These are phyloP conservation scores for Persicaria tinctoria DNA, from an alignment of 148 eudicot species.

Conservation along the genomic window DNA sequence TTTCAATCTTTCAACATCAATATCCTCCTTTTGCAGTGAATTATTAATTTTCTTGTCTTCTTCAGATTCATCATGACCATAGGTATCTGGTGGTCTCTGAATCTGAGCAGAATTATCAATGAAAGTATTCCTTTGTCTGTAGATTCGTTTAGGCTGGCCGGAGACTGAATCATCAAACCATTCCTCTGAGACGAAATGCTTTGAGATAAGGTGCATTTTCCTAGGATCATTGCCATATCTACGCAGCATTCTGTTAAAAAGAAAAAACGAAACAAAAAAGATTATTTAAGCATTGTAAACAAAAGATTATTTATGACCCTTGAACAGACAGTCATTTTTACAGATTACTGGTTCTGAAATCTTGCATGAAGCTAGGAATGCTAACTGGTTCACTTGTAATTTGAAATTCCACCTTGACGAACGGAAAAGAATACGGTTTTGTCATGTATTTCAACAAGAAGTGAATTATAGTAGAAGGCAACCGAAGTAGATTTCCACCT, in stretches of 20 bases:
- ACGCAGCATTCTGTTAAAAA: constrained; percentile 39
- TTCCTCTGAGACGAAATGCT: constrained; percentile 50
- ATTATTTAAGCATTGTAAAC: neutral
- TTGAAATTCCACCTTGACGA: neutral
- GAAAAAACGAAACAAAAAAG: neutral
- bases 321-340: neutral
- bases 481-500: neutral
- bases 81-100: constrained; percentile 13
- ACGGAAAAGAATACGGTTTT: neutral
- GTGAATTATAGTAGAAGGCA: neutral
- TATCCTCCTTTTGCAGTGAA: constrained; percentile 10
- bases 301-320: neutral
- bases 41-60: constrained; percentile 12
- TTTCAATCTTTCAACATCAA: constrained; percentile 5
- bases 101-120: constrained; percentile 22
- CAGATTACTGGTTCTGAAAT: neutral
- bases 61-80: constrained; percentile 19
- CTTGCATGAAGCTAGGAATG: neutral
- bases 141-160: constrained; percentile 34
- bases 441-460: neutral
- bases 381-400: neutral
- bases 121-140: constrained; percentile 35
- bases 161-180: constrained; percentile 47
- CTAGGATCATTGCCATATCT: constrained; percentile 33
- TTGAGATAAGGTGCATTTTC: constrained; percentile 35